phyloP scores from a whole-genome alignment of 768 basidiomycete genomes.

The Amanita inopinata region DNA sequence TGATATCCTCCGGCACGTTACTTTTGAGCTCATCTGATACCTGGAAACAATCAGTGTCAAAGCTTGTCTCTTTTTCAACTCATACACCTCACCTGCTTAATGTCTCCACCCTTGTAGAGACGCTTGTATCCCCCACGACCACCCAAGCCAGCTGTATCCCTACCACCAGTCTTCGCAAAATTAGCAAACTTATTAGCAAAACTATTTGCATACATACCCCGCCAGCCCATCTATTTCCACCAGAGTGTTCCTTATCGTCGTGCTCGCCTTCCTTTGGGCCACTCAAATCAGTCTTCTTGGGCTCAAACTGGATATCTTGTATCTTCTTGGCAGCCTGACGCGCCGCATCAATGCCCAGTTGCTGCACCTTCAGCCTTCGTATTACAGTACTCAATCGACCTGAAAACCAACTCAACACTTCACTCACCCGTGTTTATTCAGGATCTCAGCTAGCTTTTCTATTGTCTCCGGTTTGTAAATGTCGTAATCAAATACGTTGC shows the following conservation, averaged over 20 bases:
- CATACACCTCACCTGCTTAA: conserved; percentile 38
- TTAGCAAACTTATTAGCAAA: background rate
- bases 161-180: conserved; percentile 43
- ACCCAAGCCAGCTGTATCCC: conserved; percentile 58
- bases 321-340: conserved; percentile 42
- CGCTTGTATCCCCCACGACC: conserved; percentile 63
- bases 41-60: conserved; percentile 16
- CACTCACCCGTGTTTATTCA: conserved; percentile 50
- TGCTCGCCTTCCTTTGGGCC: conserved; percentile 55
- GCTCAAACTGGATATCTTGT: conserved; percentile 48
- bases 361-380: conserved; percentile 38
- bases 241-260: conserved; percentile 51
- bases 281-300: conserved; percentile 37
- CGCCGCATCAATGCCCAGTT: conserved; percentile 49
- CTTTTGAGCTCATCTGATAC: conserved; percentile 45
- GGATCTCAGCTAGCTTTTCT: conserved; percentile 46
- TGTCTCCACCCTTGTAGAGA: conserved; percentile 50
- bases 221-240: conserved; percentile 58
- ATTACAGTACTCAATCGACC: background rate
- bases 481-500: conserved; percentile 66
- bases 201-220: conserved; percentile 31
- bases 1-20: conserved; percentile 49
- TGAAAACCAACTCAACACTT: background rate
- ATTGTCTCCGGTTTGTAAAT: conserved; percentile 58
- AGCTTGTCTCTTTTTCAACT: background rate